A percentile compares a stretch with the other conserved stretches of the same genome.
Evolutionary conservation across 116 monocot species (phyloP).

Genomic region (Trichopus zeylanicus): DNA sequence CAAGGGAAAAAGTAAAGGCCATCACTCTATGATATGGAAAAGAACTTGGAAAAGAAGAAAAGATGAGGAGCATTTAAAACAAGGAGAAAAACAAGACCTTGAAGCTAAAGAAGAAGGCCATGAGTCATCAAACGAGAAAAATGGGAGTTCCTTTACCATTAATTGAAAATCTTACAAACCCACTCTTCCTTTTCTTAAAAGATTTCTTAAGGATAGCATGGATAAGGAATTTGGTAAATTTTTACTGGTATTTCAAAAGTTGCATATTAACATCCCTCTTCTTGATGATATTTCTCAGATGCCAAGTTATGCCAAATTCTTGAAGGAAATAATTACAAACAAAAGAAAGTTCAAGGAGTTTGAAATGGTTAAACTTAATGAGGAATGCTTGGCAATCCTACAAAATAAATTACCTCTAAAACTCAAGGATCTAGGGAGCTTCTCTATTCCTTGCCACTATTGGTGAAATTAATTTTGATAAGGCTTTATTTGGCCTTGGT

Average conservation of each 20-base stretch:
- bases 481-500: background rate
- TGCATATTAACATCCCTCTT: background rate
- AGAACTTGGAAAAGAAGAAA: background rate
- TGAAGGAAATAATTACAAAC: slow-evolving; percentile 2
- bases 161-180: too few relatives aligned
- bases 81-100: background rate
- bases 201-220: too few relatives aligned
- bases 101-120: too few relatives aligned
- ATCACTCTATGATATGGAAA: background rate
- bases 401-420: slow-evolving; percentile 6
- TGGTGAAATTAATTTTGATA: background rate
- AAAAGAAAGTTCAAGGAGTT: background rate
- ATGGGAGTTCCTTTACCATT: too few relatives aligned
- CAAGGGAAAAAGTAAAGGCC: background rate
- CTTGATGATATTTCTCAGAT: slow-evolving; percentile 4
- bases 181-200: background rate
- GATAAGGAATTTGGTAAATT: too few relatives aligned
- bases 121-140: too few relatives aligned
- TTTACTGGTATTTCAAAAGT: too few relatives aligned
- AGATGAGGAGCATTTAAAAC: too few relatives aligned
- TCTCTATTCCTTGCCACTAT: slow-evolving; percentile 1
- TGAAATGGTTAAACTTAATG: background rate
- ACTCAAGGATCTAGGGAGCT: background rate
- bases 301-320: too few relatives aligned
- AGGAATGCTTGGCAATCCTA: background rate